A percentile compares a stretch with the other conserved stretches of the same genome.
Conservation (phyloP, 345 rosid genomes). For the Eucalyptus dawsonii region DNA sequence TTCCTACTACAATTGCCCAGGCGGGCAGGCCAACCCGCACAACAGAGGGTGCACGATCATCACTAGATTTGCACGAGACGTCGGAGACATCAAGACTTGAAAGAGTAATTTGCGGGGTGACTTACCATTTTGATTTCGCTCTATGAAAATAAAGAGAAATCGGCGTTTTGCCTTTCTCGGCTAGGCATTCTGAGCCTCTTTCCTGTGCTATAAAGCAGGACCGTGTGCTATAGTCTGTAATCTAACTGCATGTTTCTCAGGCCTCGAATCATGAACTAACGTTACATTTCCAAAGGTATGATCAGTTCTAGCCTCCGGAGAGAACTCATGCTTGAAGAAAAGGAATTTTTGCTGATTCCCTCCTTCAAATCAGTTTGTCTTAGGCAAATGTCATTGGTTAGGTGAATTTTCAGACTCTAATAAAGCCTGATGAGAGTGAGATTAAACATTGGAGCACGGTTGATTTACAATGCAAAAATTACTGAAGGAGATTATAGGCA, state of each 20-base stretch:
- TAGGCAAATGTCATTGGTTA: background rate
- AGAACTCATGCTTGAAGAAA: background rate
- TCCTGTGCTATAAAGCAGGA: background rate
- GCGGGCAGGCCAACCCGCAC: slow-evolving; percentile 52
- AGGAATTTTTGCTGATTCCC: background rate
- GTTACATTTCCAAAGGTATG: background rate
- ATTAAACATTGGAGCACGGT: background rate
- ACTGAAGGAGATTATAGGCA: background rate
- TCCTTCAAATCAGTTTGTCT: background rate
- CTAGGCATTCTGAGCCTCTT: background rate
- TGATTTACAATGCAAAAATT: background rate
- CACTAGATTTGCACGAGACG: slow-evolving; percentile 68
- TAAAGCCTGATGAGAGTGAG: background rate
- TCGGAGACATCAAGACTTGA: slow-evolving; percentile 1
- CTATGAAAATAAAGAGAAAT: background rate
- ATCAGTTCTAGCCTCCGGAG: background rate
- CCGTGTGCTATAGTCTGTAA: background rate
- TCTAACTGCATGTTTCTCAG: background rate
- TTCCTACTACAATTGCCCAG: slow-evolving; percentile 76
- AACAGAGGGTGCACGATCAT: slow-evolving; percentile 63
- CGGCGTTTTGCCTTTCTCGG: background rate
- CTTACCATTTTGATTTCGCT: background rate
- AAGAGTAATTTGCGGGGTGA: background rate
- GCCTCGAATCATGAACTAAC: background rate
- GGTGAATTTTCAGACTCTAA: background rate